A percentile compares a stretch with the other conserved stretches of the same genome.
phyloP scores from a whole-genome alignment of 805 yeast genomes.

The Yamadazyma philogaea region DNA sequence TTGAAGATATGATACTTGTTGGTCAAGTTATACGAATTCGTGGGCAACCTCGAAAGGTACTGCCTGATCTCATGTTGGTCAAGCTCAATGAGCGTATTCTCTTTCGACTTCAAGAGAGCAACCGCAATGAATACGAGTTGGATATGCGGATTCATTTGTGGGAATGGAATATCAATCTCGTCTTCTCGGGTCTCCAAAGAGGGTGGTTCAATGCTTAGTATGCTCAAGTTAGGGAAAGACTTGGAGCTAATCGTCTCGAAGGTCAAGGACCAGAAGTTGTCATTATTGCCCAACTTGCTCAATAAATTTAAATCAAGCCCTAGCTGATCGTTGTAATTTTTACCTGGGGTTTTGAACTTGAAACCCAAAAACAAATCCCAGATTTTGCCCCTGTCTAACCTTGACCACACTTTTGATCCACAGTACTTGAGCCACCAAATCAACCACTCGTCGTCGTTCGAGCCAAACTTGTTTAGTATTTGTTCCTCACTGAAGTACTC shows the following conservation, averaged over 20 bases:
- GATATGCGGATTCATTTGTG: slow-evolving; percentile 68
- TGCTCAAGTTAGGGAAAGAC: slow-evolving; percentile 1
- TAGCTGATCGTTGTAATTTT: slow-evolving; percentile 31
- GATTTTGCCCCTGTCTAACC: slow-evolving; percentile 76
- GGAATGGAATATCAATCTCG: slow-evolving; percentile 43
- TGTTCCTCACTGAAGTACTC: slow-evolving; percentile 79
- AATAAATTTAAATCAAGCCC: slow-evolving; percentile 29
- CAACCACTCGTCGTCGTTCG: slow-evolving; percentile 80
- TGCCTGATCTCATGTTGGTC: slow-evolving; percentile 89
- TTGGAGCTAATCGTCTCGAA: slow-evolving; percentile 9
- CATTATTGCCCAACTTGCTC: slow-evolving; percentile 53
- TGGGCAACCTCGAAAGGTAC: slow-evolving; percentile 57
- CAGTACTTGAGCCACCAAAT: slow-evolving; percentile 94
- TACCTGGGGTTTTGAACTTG: slow-evolving; percentile 42
- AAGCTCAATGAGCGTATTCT: slow-evolving; percentile 73
- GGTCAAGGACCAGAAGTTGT: slow-evolving; percentile 53
- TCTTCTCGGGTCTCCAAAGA: slow-evolving; percentile 1
- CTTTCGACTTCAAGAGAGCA: slow-evolving; percentile 77
- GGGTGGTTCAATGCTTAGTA: background rate
- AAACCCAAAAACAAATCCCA: slow-evolving; percentile 90
- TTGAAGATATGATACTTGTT: slow-evolving; percentile 34
- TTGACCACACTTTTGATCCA: slow-evolving; percentile 82
- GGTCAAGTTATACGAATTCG: slow-evolving; percentile 37
- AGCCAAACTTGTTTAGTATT: slow-evolving; percentile 53
- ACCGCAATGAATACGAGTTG: slow-evolving; percentile 73